Conservation (phyloP, 1,284 basidiomycete genomes). For the Heterobasidion irregulare region DNA sequence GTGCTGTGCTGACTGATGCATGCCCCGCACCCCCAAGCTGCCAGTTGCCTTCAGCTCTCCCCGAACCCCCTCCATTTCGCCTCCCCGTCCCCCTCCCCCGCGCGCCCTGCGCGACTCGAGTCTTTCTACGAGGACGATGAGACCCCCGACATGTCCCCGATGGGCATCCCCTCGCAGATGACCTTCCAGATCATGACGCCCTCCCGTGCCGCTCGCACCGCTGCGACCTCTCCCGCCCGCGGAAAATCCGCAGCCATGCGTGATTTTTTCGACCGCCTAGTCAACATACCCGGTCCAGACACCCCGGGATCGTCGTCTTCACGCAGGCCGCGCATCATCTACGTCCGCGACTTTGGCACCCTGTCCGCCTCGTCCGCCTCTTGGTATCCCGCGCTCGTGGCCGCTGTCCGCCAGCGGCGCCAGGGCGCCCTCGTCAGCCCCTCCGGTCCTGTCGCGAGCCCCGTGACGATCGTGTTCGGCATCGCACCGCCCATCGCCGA, state of each 20-base stretch:
- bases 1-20: slow-evolving; percentile 1
- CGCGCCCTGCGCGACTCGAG: slow-evolving; percentile 15
- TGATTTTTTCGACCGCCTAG: slow-evolving; percentile 64
- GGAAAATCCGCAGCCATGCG: slow-evolving; percentile 35
- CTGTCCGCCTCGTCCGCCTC: slow-evolving; percentile 62
- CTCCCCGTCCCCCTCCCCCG: slow-evolving; percentile 19
- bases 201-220: slow-evolving; percentile 19
- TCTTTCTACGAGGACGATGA: slow-evolving; percentile 42
- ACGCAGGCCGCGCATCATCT: slow-evolving; percentile 64
- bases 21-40: slow-evolving; percentile 30
- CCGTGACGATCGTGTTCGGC: slow-evolving; percentile 77
- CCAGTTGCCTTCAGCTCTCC: slow-evolving; percentile 55
- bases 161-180: slow-evolving; percentile 37
- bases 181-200: slow-evolving; percentile 54
- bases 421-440: slow-evolving; percentile 49
- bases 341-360: slow-evolving; percentile 73
- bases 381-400: slow-evolving; percentile 77
- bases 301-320: slow-evolving; percentile 12
- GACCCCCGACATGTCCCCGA: slow-evolving; percentile 19
- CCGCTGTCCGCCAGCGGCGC: slow-evolving; percentile 67
- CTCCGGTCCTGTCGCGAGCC: slow-evolving; percentile 47
- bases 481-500: slow-evolving; percentile 63
- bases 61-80: slow-evolving; percentile 67
- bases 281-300: slow-evolving; percentile 39
- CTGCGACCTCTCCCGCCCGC: slow-evolving; percentile 4